A percentile compares a stretch with the other conserved stretches of the same genome.
phyloP scores from a whole-genome alignment of 345 rosid genomes.

The Corchorus olitorius region DNA sequence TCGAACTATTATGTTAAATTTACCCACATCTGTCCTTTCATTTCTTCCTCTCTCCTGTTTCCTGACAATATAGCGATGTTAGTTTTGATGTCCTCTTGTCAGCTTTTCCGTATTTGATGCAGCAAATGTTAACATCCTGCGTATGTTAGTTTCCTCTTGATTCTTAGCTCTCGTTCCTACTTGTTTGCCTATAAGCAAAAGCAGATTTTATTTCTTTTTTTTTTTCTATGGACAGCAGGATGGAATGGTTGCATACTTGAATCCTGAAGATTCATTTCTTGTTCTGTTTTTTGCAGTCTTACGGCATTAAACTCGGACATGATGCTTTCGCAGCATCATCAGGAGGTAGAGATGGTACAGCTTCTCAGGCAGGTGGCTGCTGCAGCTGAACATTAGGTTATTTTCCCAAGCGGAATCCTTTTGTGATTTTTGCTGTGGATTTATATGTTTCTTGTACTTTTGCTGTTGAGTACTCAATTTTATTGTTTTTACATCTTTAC shows the following conservation, averaged over 20 bases:
- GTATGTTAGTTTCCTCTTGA: not conserved
- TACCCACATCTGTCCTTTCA: not conserved
- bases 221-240: no score
- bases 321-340: constrained; percentile 62
- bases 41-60: no score
- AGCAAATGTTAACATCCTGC: not conserved
- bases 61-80: no score
- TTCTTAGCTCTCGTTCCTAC: not conserved
- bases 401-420: not conserved
- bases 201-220: not conserved
- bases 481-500: not conserved
- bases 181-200: not conserved
- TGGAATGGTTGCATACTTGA: constrained; percentile 1
- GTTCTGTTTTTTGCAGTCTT: constrained; percentile 42
- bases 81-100: no score
- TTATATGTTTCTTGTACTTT: not conserved
- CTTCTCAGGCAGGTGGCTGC: constrained; percentile 68
- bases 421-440: not conserved
- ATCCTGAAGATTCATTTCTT: not conserved
- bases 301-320: constrained; percentile 71
- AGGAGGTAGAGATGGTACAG: constrained; percentile 59
- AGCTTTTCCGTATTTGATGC: not conserved
- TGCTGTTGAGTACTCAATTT: not conserved
- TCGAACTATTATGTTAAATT: not conserved
- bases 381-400: constrained; percentile 43